A percentile compares a stretch with the other conserved stretches of the same genome.
Conservation (phyloP, 2,329 filamentous ascomycete genomes). For the Waltergamsia citrina region DNA sequence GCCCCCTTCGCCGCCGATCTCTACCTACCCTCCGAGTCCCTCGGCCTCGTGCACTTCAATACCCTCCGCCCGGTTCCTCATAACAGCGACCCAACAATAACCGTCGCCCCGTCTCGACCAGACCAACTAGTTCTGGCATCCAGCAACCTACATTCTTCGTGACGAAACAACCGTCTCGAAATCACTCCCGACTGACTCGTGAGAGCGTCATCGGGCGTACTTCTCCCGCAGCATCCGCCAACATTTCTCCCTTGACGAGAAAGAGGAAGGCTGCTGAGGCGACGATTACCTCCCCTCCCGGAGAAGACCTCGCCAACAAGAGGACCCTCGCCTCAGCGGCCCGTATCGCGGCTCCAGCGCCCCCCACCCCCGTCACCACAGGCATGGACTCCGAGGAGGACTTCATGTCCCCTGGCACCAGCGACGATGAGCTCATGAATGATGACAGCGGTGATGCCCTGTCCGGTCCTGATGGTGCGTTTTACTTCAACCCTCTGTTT, state of each 20-base stretch:
- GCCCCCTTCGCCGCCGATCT: no score
- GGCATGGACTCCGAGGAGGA: slow-evolving; percentile 95
- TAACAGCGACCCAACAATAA: no score
- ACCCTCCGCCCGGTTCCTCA: no score
- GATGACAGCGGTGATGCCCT: slow-evolving; percentile 70
- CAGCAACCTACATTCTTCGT: no score
- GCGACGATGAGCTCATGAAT: slow-evolving; percentile 60
- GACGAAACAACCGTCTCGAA: no score
- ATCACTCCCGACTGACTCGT: no score
- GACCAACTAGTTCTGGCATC: no score
- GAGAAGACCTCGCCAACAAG: slow-evolving; percentile 38
- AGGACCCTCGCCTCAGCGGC: slow-evolving; percentile 47
- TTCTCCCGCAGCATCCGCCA: slow-evolving; percentile 32
- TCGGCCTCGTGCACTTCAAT: no score
- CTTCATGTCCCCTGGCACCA: slow-evolving; percentile 77
- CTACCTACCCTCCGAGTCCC: no score
- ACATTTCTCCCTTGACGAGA: slow-evolving; percentile 48
- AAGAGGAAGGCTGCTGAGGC: slow-evolving; percentile 60
- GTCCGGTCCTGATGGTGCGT: slow-evolving; percentile 41
- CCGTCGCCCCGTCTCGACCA: no score
- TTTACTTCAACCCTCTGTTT: not conserved
- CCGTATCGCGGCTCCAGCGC: slow-evolving; percentile 33
- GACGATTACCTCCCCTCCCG: slow-evolving; percentile 39
- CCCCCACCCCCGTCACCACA: slow-evolving; percentile 51
- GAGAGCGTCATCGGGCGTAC: no score